Percentiles rank a stretch among this genome's conserved stretches.
Evolutionary conservation across 2,329 filamentous ascomycete genomes (phyloP).

Genomic region (Trichoderma guizhouense): DNA sequence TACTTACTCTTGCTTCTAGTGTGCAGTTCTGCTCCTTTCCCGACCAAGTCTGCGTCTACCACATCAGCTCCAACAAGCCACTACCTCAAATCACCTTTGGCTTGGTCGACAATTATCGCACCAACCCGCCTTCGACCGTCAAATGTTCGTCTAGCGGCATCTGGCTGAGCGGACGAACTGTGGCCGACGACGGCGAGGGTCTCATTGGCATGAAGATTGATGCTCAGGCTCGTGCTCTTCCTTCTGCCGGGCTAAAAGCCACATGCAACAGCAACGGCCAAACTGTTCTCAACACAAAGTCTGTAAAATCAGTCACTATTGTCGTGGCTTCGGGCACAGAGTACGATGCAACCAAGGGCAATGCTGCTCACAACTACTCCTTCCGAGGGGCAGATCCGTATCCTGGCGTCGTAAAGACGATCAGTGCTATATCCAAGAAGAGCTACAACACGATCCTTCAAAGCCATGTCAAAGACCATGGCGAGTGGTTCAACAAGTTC

Average conservation of each 20-base stretch:
- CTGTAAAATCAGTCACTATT: not conserved
- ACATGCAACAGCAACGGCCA: not conserved
- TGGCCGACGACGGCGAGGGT: constrained; percentile 8
- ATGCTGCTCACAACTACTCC: constrained; percentile 39
- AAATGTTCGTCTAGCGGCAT: constrained; percentile 9
- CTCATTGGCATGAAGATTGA: constrained; percentile 21
- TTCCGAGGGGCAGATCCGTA: constrained; percentile 47
- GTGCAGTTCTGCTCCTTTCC: constrained; percentile 43
- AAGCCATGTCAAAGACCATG: constrained; percentile 42
- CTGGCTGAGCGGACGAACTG: constrained; percentile 15
- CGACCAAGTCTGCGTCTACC: constrained; percentile 35
- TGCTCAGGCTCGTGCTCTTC: constrained; percentile 2
- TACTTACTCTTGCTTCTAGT: constrained; percentile 14
- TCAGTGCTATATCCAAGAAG: constrained; percentile 33
- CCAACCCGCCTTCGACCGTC: constrained; percentile 2
- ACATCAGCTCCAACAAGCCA: constrained; percentile 21
- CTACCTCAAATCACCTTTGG: constrained; percentile 12
- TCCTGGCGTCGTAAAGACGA: constrained; percentile 33
- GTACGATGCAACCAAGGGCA: constrained; percentile 50
- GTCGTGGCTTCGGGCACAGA: constrained; percentile 39
- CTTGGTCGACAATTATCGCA: constrained; percentile 15
- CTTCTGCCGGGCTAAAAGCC: not conserved
- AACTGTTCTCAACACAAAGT: not conserved
- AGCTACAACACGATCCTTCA: constrained; percentile 30
- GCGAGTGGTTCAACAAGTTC: constrained; percentile 38